phyloP scores from a whole-genome alignment of 257 asterid species.

The Echium plantagineum region DNA sequence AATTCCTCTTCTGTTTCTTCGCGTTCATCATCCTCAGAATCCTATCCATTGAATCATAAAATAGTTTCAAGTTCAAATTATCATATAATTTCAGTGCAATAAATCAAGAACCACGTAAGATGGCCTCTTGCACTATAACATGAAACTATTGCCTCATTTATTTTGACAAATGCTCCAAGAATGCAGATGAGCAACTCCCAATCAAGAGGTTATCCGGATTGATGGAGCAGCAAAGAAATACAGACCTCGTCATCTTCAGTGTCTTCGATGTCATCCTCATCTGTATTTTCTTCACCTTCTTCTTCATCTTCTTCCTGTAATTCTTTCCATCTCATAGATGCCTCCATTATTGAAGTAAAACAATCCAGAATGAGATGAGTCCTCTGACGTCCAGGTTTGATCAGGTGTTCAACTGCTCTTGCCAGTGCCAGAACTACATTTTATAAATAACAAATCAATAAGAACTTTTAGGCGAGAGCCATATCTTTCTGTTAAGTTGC shows the following conservation, averaged over 20 bases:
- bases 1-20: constrained; percentile 40
- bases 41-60: constrained; percentile 11
- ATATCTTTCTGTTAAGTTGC: too few species aligned
- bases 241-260: constrained; percentile 15
- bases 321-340: constrained; percentile 20
- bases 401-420: constrained; percentile 20
- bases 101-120: background rate
- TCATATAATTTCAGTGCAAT: too few species aligned
- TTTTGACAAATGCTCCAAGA: background rate
- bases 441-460: background rate
- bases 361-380: constrained; percentile 15
- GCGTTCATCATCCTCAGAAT: constrained; percentile 28
- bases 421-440: constrained; percentile 26
- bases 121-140: background rate
- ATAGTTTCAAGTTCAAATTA: too few species aligned
- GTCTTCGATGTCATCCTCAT: constrained; percentile 12
- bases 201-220: background rate
- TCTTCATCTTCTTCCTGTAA: constrained; percentile 24
- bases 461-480: too few species aligned
- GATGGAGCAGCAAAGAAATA: background rate
- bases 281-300: constrained; percentile 15
- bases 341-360: constrained; percentile 22
- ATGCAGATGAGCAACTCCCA: background rate
- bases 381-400: constrained; percentile 10
- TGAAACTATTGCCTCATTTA: background rate